Base-by-base conservation (phyloP, 2,329 filamentous ascomycete genomes). In the Calonectria ilicicola region DNA sequence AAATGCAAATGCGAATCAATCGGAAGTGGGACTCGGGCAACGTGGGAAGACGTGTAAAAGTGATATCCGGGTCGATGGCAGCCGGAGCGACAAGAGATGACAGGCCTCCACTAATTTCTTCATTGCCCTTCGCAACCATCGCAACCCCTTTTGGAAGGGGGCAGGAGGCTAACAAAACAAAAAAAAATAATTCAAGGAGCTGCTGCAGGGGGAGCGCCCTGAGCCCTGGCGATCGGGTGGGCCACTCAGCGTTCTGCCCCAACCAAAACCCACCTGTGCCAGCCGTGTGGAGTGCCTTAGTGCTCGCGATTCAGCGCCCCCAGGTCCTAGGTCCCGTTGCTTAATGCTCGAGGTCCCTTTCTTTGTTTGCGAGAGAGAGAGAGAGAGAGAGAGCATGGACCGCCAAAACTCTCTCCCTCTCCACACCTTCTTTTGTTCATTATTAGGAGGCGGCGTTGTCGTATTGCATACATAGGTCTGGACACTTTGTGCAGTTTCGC, bases 91-190 rank as follows among this genome's bases (percentile, higher is more conserved):
- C 46, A 29, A 9, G 35, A 46, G 35, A 63, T 29, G 60, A 23
- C 40, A 29, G 60, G 60, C 40, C 60, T 64, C 44, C 27, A 49
- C 62, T 66, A 44, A 68, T 67, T 69, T 72, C 40, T 38, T 51
- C 70, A 73, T 73, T 56, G 63, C 71, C 67, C 62, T 35, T 46
- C 69, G 67, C 67, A 73, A 73, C 71, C 62, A 51, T 19, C 32
- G 26, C 10, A 47, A 29, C 42, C 44, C 40, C 42, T 65, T 47
- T 69, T 47, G 14, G 67, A 35, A 35, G 32, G 68, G 10, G n/a
- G 47, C 19, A n/a, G 19, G 32, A 42, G 53, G 21, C 29, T 29
- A 40, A 49, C 27, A 62, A 70, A 62, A 62, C 29, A 53, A 40
- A 65, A 53, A 63, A 17, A 42, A 58, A 51, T n/a, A 42, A 35